phyloP scores from a whole-genome alignment of 2,329 filamentous ascomycete species.

The Exserohilum rostratum region DNA sequence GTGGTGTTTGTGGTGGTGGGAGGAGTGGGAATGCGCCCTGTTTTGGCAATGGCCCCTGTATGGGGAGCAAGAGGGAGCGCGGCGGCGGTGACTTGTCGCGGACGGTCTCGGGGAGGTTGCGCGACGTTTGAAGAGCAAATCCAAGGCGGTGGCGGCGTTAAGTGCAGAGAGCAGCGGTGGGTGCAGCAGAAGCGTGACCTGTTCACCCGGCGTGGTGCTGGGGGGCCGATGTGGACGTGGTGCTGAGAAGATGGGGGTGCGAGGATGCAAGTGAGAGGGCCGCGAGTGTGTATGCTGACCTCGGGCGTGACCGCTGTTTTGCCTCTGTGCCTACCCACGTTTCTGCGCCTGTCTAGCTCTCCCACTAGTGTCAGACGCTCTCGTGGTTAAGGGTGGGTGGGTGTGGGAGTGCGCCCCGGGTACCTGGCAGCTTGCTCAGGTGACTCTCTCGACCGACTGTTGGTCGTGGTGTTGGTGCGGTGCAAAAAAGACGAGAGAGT shows the following conservation, averaged over 20 bases:
- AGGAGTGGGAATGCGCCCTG: neutral
- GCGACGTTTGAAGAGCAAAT: constrained; percentile 1
- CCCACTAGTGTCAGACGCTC: constrained; percentile 26
- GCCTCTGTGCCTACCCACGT: constrained; percentile 19
- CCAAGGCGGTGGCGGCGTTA: neutral
- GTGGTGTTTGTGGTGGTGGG: neutral
- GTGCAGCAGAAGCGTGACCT: constrained; percentile 19
- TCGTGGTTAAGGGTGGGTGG: neutral
- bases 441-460: neutral
- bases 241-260: constrained; percentile 2
- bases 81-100: constrained; percentile 3
- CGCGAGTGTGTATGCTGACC: constrained; percentile 19
- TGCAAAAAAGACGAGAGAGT: too few relatives aligned
- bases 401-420: constrained; percentile 3
- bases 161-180: constrained; percentile 1
- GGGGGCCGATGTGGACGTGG: constrained; percentile 2
- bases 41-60: constrained; percentile 1
- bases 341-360: constrained; percentile 19
- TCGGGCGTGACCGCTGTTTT: constrained; percentile 29
- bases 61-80: constrained; percentile 1
- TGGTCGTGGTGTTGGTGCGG: too few relatives aligned
- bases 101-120: constrained; percentile 3
- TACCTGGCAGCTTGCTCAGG: constrained; percentile 20
- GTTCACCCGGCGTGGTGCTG: constrained; percentile 19
- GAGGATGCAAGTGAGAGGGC: constrained; percentile 1